Percentiles rank a stretch among this genome's conserved stretches.
These are phyloP conservation scores for Fraxinus xanthoxyloides DNA, from an alignment of 305 asterid genomes.

Conservation along the genomic window DNA sequence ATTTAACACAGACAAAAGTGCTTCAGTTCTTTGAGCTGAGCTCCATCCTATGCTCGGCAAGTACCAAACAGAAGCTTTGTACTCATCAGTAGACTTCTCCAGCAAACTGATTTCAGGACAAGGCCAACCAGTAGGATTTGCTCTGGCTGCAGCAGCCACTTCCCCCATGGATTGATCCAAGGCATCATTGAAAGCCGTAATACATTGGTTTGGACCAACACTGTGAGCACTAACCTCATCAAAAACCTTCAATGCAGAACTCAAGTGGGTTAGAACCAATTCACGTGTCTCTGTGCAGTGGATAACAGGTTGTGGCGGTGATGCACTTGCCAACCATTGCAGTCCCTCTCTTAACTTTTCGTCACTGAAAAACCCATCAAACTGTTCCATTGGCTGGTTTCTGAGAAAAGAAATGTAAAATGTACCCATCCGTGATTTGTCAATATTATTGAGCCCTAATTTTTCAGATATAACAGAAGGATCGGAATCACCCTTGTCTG, in stretches of 20 bases:
- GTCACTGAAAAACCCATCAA: conserved; percentile 67
- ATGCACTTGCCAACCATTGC: conserved; percentile 81
- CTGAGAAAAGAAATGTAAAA: conserved; percentile 52
- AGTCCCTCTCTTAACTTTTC: conserved; percentile 66
- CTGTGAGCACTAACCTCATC: conserved; percentile 30
- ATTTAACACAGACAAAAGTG: conserved; percentile 38
- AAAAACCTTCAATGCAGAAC: conserved; percentile 44
- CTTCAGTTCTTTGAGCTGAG: conserved; percentile 46
- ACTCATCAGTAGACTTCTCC: conserved; percentile 45
- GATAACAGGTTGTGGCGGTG: conserved; percentile 61
- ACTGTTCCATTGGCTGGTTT: conserved; percentile 33
- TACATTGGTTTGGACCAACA: conserved; percentile 60
- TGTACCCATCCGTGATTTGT: conserved; percentile 42
- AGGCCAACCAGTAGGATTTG: conserved; percentile 80
- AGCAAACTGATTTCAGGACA: conserved; percentile 79
- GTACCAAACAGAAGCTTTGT: conserved; percentile 40
- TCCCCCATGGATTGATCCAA: conserved; percentile 57
- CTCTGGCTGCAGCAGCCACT: conserved; percentile 54
- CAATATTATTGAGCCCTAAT: conserved; percentile 57
- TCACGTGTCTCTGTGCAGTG: conserved; percentile 62
- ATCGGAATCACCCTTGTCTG: conserved; percentile 40
- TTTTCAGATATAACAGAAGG: conserved; percentile 45
- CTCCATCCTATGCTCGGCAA: conserved; percentile 83
- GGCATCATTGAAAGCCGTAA: conserved; percentile 67
- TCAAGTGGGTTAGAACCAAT: conserved; percentile 59